A percentile compares a stretch with the other conserved stretches of the same genome.
Conservation (phyloP, 2,329 filamentous ascomycete genomes). For the Chaetomium sp. region DNA sequence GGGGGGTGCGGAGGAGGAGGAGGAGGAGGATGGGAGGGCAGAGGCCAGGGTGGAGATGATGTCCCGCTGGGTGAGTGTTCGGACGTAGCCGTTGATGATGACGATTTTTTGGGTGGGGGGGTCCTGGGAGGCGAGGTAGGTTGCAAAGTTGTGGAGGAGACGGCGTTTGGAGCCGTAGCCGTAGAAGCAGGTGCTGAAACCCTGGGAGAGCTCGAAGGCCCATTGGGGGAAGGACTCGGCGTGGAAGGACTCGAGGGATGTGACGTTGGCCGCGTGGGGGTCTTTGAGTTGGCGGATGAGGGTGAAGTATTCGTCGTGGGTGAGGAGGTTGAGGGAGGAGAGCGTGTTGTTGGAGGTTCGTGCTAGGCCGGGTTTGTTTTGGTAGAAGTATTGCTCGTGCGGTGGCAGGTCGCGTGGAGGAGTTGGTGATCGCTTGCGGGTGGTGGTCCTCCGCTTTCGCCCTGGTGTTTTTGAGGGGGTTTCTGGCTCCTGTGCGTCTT, state of each 20-base stretch:
- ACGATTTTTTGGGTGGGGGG: constrained; percentile 55
- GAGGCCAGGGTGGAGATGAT: constrained; percentile 62
- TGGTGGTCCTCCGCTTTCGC: constrained; percentile 18
- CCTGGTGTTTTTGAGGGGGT: constrained; percentile 23
- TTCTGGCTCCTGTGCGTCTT: constrained; percentile 24
- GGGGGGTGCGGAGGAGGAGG: constrained; percentile 47
- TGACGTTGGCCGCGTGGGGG: constrained; percentile 62
- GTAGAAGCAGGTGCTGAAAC: constrained; percentile 85
- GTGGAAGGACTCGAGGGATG: constrained; percentile 68
- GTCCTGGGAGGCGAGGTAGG: constrained; percentile 50
- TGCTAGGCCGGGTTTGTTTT: constrained; percentile 73
- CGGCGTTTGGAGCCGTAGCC: constrained; percentile 85
- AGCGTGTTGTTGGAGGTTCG: constrained; percentile 87
- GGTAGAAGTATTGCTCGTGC: constrained; percentile 89
- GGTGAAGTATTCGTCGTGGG: constrained; percentile 86
- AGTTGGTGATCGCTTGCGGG: constrained; percentile 62
- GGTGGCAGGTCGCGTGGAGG: constrained; percentile 76
- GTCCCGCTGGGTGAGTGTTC: constrained; percentile 59
- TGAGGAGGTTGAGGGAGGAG: constrained; percentile 66
- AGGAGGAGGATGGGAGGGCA: constrained; percentile 45
- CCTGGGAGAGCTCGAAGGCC: constrained; percentile 80
- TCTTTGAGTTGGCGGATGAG: constrained; percentile 59
- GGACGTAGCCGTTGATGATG: constrained; percentile 78
- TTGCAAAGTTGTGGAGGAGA: constrained; percentile 69
- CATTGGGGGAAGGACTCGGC: constrained; percentile 81